Percentiles rank a stretch among this genome's conserved stretches.
phyloP scores from a whole-genome alignment of 1,284 basidiomycete species.

The Naganishia albida region DNA sequence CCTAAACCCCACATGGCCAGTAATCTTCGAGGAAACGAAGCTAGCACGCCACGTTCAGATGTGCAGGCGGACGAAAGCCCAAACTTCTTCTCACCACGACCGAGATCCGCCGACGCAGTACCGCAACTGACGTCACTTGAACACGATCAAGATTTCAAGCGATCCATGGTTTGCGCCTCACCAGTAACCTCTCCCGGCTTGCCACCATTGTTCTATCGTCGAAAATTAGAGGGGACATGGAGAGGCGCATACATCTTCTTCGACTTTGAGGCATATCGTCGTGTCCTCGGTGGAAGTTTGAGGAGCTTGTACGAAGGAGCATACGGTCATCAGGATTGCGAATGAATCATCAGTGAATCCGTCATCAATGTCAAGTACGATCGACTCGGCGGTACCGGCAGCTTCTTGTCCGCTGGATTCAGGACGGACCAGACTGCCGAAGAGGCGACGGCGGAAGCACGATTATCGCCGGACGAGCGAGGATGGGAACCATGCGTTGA shows the following conservation, averaged over 20 bases:
- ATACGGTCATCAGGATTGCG: constrained; percentile 48
- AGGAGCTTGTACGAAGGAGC: constrained; percentile 51
- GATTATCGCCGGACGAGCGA: constrained; percentile 34
- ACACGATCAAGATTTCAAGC: constrained; percentile 52
- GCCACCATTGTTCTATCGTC: constrained; percentile 51
- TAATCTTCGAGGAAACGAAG: background rate
- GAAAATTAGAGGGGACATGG: constrained; percentile 57
- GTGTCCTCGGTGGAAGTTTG: constrained; percentile 56
- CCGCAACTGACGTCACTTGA: constrained; percentile 8
- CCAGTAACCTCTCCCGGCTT: constrained; percentile 54
- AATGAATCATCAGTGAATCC: constrained; percentile 49
- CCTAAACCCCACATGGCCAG: background rate
- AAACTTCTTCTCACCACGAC: background rate
- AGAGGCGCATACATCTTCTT: constrained; percentile 59
- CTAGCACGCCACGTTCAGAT: background rate
- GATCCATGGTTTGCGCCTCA: constrained; percentile 54
- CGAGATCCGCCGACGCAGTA: background rate
- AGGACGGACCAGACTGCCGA: constrained; percentile 35
- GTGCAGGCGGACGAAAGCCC: background rate
- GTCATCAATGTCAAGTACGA: constrained; percentile 47
- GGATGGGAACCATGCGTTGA: constrained; percentile 44
- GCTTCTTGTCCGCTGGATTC: constrained; percentile 47
- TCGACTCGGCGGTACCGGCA: constrained; percentile 50
- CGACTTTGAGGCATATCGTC: constrained; percentile 58
- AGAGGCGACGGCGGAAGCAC: constrained; percentile 43